Evolutionary conservation across 2,329 filamentous ascomycete genomes (phyloP).

Genomic region (Pestalotiopsis sp.): DNA sequence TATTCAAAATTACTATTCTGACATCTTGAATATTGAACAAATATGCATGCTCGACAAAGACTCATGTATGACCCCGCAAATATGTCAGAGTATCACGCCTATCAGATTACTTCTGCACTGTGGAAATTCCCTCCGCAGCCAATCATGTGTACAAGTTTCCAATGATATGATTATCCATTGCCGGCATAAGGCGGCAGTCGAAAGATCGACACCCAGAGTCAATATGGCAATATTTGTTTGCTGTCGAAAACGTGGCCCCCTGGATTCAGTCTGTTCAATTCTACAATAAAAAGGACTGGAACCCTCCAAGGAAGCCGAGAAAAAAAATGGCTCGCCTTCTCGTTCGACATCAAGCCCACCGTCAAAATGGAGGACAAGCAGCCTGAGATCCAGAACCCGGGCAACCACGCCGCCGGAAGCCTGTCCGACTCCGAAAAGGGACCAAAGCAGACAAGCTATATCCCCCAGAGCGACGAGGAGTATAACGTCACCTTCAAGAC

Average conservation of each 20-base stretch:
- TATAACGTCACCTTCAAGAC: constrained; percentile 43
- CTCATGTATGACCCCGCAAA: background rate
- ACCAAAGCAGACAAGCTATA: constrained; percentile 18
- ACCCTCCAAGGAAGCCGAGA: background rate
- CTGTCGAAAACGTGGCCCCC: background rate
- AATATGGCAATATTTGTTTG: background rate
- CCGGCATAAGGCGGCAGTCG: background rate
- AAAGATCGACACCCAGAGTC: background rate
- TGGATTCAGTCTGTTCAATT: background rate
- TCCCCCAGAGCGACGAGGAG: constrained; percentile 35
- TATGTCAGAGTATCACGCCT: background rate
- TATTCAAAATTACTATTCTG: background rate
- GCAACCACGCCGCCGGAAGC: background rate
- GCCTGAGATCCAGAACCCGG: background rate
- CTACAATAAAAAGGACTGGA: background rate
- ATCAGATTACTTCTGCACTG: background rate
- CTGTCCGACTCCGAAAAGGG: constrained; percentile 11
- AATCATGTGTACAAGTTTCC: background rate
- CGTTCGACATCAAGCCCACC: background rate
- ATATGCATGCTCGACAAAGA: background rate
- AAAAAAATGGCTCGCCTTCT: background rate
- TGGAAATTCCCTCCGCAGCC: background rate
- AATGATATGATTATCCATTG: background rate
- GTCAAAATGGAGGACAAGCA: background rate
- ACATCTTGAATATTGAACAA: background rate